phyloP scores from a whole-genome alignment of 495 filamentous ascomycete species.

The Lasiosphaeria hispida region DNA sequence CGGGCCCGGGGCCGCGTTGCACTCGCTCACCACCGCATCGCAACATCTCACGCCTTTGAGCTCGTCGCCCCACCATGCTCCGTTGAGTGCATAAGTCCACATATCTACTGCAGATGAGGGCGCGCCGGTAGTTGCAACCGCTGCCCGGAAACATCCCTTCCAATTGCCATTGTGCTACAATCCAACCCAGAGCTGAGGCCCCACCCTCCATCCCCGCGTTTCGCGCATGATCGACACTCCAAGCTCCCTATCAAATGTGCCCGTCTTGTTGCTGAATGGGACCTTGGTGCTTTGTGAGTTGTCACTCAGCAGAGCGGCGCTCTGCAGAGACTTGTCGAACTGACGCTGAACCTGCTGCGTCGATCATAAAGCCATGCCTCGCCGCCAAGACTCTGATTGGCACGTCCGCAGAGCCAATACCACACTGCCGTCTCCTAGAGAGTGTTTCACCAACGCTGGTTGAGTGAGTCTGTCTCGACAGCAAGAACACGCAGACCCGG shows the following conservation, averaged over 20 bases:
- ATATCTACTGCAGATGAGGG: constrained; percentile 12
- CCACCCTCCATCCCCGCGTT: not conserved
- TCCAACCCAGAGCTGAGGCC: not conserved
- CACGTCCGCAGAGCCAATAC: constrained; percentile 3
- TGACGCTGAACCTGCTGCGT: not conserved
- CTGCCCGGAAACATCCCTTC: not conserved
- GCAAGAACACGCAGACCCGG: not conserved
- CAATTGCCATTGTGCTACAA: not conserved
- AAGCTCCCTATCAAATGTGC: not conserved
- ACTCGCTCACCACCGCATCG: not conserved
- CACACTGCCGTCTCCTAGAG: not conserved
- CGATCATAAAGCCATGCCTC: constrained; percentile 12
- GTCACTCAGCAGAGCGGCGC: not conserved
- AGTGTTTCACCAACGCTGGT: constrained; percentile 4
- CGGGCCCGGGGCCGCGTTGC: not conserved
- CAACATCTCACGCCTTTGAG: constrained; percentile 2
- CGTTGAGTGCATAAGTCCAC: constrained; percentile 18
- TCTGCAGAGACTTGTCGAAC: not conserved
- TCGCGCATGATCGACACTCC: not conserved
- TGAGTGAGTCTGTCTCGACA: not conserved
- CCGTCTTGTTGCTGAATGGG: not conserved
- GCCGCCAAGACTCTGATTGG: constrained; percentile 10
- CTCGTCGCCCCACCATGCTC: constrained; percentile 8
- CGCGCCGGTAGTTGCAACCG: constrained; percentile 19
- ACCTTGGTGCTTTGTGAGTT: not conserved